These are phyloP conservation scores for Pythium angustatum DNA, from an alignment of 352 stramenopile genomes.

Conservation along the genomic window DNA sequence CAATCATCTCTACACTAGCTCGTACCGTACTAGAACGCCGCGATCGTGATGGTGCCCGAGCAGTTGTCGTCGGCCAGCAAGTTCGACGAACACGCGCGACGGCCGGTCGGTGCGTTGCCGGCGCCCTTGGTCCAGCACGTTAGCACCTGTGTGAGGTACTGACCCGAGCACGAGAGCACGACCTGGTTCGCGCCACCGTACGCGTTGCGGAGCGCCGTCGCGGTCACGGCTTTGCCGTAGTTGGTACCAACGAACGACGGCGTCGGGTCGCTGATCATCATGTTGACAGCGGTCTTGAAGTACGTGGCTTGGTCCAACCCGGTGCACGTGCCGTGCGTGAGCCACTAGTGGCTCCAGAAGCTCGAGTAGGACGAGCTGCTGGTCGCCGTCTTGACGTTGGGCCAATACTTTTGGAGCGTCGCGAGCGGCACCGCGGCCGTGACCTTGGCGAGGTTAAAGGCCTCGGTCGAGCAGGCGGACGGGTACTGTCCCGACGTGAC, in stretches of 20 bases:
- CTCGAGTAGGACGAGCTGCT: slow-evolving; percentile 57
- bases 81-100: slow-evolving; percentile 49
- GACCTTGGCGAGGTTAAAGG: slow-evolving; percentile 60
- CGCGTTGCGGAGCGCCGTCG: slow-evolving; percentile 39
- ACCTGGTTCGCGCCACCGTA: slow-evolving; percentile 26
- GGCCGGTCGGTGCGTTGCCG: slow-evolving; percentile 46
- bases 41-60: slow-evolving; percentile 35
- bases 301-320: slow-evolving; percentile 81
- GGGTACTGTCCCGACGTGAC: slow-evolving; percentile 56
- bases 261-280: slow-evolving; percentile 69
- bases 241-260: slow-evolving; percentile 55
- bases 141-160: slow-evolving; percentile 63
- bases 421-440: slow-evolving; percentile 64
- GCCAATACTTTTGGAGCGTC: slow-evolving; percentile 78
- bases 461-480: slow-evolving; percentile 65
- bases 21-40: slow-evolving; percentile 17
- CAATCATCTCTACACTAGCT: too few relatives aligned
- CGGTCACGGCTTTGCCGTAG: slow-evolving; percentile 54
- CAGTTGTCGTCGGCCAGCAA: slow-evolving; percentile 74
- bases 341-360: slow-evolving; percentile 94
- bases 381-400: slow-evolving; percentile 74
- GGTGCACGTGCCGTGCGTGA: slow-evolving; percentile 90
- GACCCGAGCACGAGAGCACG: slow-evolving; percentile 42
- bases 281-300: slow-evolving; percentile 77
- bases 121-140: slow-evolving; percentile 74